These are phyloP conservation scores for Chlorella sorokiniana DNA, from an alignment of 139 green algal species.

Conservation along the genomic window DNA sequence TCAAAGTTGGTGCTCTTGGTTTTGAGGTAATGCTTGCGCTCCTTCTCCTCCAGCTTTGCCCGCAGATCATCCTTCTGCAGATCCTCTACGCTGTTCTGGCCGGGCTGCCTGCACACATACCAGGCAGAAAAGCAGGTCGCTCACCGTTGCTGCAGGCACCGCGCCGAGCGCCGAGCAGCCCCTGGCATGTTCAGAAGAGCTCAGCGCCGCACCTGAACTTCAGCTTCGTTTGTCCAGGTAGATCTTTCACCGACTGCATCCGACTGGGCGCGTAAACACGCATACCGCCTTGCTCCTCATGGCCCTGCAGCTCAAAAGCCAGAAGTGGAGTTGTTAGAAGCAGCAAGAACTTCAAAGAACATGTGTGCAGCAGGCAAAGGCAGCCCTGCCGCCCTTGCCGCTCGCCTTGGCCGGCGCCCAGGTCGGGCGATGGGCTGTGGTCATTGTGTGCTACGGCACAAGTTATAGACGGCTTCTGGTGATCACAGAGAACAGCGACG, in stretches of 20 bases:
- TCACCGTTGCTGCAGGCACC: too few relatives aligned
- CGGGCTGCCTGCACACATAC: constrained; percentile 52
- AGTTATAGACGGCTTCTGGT: not conserved
- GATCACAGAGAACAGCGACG: too few relatives aligned
- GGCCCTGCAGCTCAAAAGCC: constrained; percentile 56
- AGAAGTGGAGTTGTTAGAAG: too few relatives aligned
- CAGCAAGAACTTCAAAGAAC: not conserved
- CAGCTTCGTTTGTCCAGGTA: constrained; percentile 72
- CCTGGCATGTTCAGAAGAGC: too few relatives aligned
- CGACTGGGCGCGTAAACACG: constrained; percentile 74
- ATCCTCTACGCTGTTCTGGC: constrained; percentile 62
- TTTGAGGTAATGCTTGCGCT: constrained; percentile 76
- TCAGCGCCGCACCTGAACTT: constrained; percentile 74
- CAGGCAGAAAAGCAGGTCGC: not conserved
- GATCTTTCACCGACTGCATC: constrained; percentile 70
- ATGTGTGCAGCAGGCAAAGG: too few relatives aligned
- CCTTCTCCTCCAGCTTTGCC: constrained; percentile 78
- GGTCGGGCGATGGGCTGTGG: constrained; percentile 86
- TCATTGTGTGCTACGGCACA: constrained; percentile 45
- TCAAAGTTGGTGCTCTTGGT: constrained; percentile 73
- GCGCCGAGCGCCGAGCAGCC: not conserved
- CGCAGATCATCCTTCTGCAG: constrained; percentile 60
- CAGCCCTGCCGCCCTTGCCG: not conserved
- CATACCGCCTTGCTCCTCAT: constrained; percentile 88
- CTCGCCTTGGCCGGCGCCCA: constrained; percentile 80